Evolutionary conservation across 1,284 basidiomycete genomes (phyloP), one percentile per base, ranked within the genome.

Genomic region (Cryptococcus wingfieldii): DNA sequence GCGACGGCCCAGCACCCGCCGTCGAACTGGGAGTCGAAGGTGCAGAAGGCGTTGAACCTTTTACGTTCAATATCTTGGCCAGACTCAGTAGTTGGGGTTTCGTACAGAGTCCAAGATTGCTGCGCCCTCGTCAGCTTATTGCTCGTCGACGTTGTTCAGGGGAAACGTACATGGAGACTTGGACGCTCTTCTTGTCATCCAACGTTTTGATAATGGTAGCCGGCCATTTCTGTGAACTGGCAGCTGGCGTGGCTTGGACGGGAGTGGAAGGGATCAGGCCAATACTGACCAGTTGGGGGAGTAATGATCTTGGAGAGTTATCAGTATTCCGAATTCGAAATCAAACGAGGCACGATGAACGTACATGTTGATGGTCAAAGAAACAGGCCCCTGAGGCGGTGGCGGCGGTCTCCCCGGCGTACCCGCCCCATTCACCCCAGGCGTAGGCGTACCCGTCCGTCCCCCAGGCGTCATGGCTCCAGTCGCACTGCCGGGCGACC

Each of bases 161-260:
- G 27, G 16, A 14, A 8, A 69, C 69, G 60, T 46, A 71, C 69
- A 71, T 61, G 4, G 63, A 66, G 16, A 71, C 39, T 2, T 65
- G 60, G n/a, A 67, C 64, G 18, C 59, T 49, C 52, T 70, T 70
- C 52, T 61, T 59, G 45, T 72, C 70, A n/a, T 70, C 70, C 10
- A 60, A 60, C n/a, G 64, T 64, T 6, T 59, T 56, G 31, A 68
- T 38, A 8, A 72, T 58, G 5, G 60, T 66, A 8, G 62, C 70
- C 0, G 68, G 67, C 10, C n/a, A 23, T 42, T 42, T 42, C 7
- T 10, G 41, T 18, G 31, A 34, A 6, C 31, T 10, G 31, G 68
- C 51, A 54, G 66, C 67, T 3, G 62, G 62, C n/a, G 55, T 53
- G 16, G 45, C 51, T 0, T 64, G 56, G 16, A 58, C 59, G 2